Base-by-base conservation (phyloP, 148 eudicot genomes). In the Fallopia convolvulus region DNA sequence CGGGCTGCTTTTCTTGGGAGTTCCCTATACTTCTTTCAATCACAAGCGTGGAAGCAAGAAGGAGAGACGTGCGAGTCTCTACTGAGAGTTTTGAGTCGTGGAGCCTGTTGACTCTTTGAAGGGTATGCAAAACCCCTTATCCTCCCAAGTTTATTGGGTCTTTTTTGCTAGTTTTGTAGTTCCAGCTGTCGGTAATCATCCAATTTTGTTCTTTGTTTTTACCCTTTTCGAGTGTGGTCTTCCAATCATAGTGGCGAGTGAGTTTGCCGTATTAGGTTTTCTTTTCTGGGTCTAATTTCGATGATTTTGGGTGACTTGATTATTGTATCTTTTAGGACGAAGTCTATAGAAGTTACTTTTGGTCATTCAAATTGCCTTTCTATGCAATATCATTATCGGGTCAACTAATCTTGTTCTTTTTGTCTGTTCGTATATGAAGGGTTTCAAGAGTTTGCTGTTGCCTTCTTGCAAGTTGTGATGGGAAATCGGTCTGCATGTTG, bases 401-500 rank as follows among this genome's bases (percentile, higher is more conserved):
- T 66, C 72, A 66, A 36, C 72, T 14, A 11, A 33, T 66, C 11
- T 23, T 15, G 36, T 41, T 68, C 20, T 68, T 68, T 18, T 33
- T 8, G 65, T 10, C 30, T 58, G 32, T 21, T 21, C 7, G 8
- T 58, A 21, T 21, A 58, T 58, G 20, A 7, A 20, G 65, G 65
- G 30, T 21, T 58, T 56, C 56, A 9, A 58, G 72, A 66, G 42
- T 66, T 66, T 66, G 36, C 42, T 36, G 72, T 32, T 68, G 72
- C 39, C 17, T 33, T 39, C 44, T 68, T 17, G 44, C 72, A 66
- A 14, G n/a, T 14, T 63, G 70, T 63, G 39, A 63, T 63, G 0
- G 70, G 70, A 63, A 63, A 63, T 32, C 17, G 70, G 39, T 63
- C 20, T 66, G 72, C 72, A 68, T 68, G 72, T 68, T 36, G 72